Evolutionary conservation across 139 green algal genomes (phyloP).

Genomic region (Pseudopediastrum boryanum): DNA sequence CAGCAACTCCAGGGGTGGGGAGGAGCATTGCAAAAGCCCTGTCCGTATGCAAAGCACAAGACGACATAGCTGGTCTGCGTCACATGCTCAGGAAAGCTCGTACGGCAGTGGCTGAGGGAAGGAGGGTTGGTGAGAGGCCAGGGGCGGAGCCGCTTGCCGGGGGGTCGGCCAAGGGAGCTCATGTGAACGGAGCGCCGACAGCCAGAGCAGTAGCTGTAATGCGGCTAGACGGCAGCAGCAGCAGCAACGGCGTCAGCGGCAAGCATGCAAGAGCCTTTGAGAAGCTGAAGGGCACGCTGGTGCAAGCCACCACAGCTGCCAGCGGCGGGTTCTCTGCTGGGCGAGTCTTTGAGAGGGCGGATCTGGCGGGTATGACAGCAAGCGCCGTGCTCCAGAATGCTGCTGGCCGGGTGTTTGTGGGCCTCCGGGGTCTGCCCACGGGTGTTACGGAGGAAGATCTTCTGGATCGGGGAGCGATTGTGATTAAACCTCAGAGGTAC

Average conservation of each 20-base stretch:
- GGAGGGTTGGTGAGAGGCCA: no score
- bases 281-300: not conserved
- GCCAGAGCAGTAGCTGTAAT: not conserved
- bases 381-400: not conserved
- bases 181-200: no score
- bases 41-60: not conserved
- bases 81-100: not conserved
- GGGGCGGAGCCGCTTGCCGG: not conserved
- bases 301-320: not conserved
- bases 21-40: not conserved
- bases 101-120: no score
- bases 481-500: constrained; percentile 1
- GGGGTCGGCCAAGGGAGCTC: no score
- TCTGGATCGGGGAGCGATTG: not conserved
- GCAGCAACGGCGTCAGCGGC: not conserved
- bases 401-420: not conserved
- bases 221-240: no score
- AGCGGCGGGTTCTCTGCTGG: not conserved
- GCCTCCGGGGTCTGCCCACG: not conserved
- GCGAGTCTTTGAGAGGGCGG: not conserved
- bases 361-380: not conserved
- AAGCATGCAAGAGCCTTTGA: not conserved
- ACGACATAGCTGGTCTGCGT: not conserved
- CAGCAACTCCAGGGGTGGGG: not conserved
- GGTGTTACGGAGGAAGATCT: constrained; percentile 6